Conservation (phyloP, 805 yeast species). For the Spathaspora hagerdaliae region DNA sequence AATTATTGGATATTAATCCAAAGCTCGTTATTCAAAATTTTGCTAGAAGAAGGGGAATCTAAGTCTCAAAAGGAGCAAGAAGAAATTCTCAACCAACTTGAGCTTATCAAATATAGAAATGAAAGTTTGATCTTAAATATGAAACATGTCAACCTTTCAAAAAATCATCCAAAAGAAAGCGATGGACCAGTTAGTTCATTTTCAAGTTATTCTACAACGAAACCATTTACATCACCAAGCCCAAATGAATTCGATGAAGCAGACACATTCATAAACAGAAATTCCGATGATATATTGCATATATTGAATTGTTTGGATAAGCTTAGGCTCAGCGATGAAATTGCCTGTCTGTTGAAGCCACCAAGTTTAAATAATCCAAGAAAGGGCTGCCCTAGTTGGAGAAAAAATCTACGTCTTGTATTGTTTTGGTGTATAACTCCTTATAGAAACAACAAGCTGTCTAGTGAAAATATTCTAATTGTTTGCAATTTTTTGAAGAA, state of each 20-base stretch:
- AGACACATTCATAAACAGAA: constrained; percentile 15
- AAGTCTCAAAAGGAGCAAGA: constrained; percentile 22
- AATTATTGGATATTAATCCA: constrained; percentile 56
- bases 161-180: constrained; percentile 1
- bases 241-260: neutral
- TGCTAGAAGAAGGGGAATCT: constrained; percentile 14
- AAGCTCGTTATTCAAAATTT: constrained; percentile 40
- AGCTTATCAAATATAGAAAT: constrained; percentile 61
- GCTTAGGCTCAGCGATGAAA: constrained; percentile 23
- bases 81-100: constrained; percentile 44
- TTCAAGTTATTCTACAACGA: neutral
- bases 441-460: constrained; percentile 25
- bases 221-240: neutral
- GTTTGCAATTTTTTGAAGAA: constrained; percentile 45
- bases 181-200: neutral
- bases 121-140: constrained; percentile 63
- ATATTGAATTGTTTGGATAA: constrained; percentile 36
- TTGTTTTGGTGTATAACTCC: constrained; percentile 40
- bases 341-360: constrained; percentile 25
- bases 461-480: constrained; percentile 29
- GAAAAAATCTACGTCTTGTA: constrained; percentile 27
- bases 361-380: neutral
- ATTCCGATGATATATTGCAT: constrained; percentile 24
- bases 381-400: constrained; percentile 21
- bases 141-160: constrained; percentile 11